Percentiles rank a stretch among this genome's conserved stretches.
phyloP scores from a whole-genome alignment of 371 early-diverging fungal species.

The Dichotomocladium elegans region DNA sequence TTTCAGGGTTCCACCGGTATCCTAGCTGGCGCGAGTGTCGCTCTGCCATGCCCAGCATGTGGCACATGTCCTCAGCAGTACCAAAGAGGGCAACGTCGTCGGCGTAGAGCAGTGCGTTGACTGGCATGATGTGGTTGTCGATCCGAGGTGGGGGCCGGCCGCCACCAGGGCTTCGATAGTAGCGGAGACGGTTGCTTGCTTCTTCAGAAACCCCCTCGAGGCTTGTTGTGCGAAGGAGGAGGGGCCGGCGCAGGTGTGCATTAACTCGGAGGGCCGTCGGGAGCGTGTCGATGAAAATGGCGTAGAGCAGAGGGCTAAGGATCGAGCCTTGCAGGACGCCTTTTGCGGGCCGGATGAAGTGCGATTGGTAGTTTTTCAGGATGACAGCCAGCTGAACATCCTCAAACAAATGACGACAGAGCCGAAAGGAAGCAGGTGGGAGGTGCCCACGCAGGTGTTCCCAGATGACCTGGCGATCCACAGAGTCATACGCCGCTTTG shows the following conservation, averaged over 20 bases:
- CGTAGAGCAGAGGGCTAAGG: slow-evolving; percentile 20
- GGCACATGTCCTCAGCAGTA: not conserved
- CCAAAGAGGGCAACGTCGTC: slow-evolving; percentile 19
- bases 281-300: slow-evolving; percentile 16
- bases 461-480: slow-evolving; percentile 14
- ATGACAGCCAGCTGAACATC: slow-evolving; percentile 2
- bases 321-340: slow-evolving; percentile 24
- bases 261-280: slow-evolving; percentile 4
- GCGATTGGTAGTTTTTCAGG: not conserved
- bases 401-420: slow-evolving; percentile 13
- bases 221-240: too few species aligned
- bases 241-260: not conserved
- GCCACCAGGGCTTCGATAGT: not conserved
- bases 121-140: not conserved
- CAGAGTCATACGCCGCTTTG: slow-evolving; percentile 17
- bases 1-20: slow-evolving; percentile 13
- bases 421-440: not conserved
- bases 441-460: not conserved
- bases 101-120: slow-evolving; percentile 10
- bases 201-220: too few species aligned
- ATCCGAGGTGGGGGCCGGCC: not conserved
- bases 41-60: slow-evolving; percentile 4
- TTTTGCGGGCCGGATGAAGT: slow-evolving; percentile 2
- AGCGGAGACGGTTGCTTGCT: too few species aligned
- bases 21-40: slow-evolving; percentile 4